Percentiles rank a stretch among this genome's conserved stretches.
These are phyloP conservation scores for Dillenia suffruticosa DNA, from an alignment of 164 flowering plant genomes.

Conservation along the genomic window DNA sequence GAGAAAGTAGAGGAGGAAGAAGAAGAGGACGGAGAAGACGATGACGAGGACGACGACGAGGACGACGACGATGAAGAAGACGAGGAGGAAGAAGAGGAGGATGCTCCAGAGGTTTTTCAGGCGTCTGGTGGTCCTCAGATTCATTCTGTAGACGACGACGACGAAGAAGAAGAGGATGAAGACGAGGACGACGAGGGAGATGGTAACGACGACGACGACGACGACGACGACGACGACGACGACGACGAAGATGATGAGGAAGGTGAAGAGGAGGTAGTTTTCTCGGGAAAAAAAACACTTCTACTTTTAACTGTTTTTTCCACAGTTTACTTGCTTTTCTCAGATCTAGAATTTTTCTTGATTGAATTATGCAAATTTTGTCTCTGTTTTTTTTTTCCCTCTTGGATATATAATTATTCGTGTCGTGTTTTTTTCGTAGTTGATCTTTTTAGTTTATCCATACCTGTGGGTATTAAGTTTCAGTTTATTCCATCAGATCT, in stretches of 20 bases:
- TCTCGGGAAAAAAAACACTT: background rate
- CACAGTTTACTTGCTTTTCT: too few relatives aligned
- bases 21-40: constrained; percentile 19
- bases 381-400: background rate
- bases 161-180: constrained; percentile 35
- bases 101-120: background rate
- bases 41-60: constrained; percentile 4
- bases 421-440: background rate
- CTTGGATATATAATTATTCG: background rate
- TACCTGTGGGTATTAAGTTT: too few relatives aligned
- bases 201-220: constrained; percentile 38
- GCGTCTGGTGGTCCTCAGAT: constrained; percentile 6
- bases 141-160: constrained; percentile 27
- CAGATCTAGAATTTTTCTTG: too few relatives aligned
- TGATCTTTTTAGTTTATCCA: too few relatives aligned
- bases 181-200: constrained; percentile 31
- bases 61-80: constrained; percentile 1
- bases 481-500: too few relatives aligned
- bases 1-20: constrained; percentile 26
- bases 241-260: constrained; percentile 24
- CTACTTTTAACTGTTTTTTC: too few relatives aligned
- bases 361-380: background rate
- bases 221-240: constrained; percentile 28
- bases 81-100: background rate
- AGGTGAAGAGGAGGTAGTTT: constrained; percentile 13